These are phyloP conservation scores for Cladosporium austrohemisphaericum DNA, from an alignment of 2,329 filamentous ascomycete species.

Conservation along the genomic window DNA sequence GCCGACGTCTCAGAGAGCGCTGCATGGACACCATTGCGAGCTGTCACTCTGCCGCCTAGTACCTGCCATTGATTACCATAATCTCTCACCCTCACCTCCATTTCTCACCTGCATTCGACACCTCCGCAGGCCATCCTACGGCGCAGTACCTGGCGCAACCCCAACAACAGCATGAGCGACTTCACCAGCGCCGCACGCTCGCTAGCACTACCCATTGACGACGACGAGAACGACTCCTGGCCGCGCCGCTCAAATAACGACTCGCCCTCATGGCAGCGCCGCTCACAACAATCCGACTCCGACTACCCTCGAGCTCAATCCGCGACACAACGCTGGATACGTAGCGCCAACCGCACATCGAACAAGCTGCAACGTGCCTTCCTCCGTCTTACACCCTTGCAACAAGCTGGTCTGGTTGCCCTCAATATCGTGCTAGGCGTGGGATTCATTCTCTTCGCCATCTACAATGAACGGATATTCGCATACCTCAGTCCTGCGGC, in stretches of 20 bases:
- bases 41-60: too few relatives aligned
- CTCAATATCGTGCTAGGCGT: conserved; percentile 51
- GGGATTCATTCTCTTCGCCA: conserved; percentile 63
- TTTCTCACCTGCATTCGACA: too few relatives aligned
- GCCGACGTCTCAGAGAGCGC: too few relatives aligned
- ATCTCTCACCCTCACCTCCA: too few relatives aligned
- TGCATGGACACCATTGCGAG: too few relatives aligned
- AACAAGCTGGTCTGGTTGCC: conserved; percentile 57
- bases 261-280: conserved; percentile 17
- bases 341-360: conserved; percentile 30
- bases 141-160: too few relatives aligned
- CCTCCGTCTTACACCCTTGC: conserved; percentile 54
- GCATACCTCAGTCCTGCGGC: conserved; percentile 68
- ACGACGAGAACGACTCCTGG: conserved; percentile 26
- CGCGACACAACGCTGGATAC: conserved; percentile 40
- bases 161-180: conserved; percentile 9
- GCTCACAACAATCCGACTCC: conserved; percentile 16
- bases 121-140: too few relatives aligned
- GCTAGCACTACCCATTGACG: conserved; percentile 50
- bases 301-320: conserved; percentile 28
- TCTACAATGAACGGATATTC: conserved; percentile 80
- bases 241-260: conserved; percentile 34
- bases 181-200: conserved; percentile 48
- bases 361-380: conserved; percentile 50
- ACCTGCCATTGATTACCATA: too few relatives aligned